Evolutionary conservation across 2,329 filamentous ascomycete species (phyloP).

Genomic region (Simplicillium aogashimaense): DNA sequence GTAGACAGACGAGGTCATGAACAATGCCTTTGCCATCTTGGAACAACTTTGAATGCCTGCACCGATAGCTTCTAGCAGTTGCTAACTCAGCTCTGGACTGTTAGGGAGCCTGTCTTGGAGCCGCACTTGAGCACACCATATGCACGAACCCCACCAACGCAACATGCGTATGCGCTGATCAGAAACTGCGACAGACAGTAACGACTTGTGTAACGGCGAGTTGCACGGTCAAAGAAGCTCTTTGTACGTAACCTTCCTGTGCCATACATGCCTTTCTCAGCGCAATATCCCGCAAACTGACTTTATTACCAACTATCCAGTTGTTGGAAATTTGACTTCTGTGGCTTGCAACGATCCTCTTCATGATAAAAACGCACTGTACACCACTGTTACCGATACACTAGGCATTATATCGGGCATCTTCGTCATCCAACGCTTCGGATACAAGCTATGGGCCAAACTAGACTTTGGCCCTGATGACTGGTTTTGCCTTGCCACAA

Average conservation of each 20-base stretch:
- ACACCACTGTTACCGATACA: not conserved
- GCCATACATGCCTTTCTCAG: not conserved
- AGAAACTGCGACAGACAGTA: slow-evolving; percentile 9
- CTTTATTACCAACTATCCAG: not conserved
- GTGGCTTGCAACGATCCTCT: not conserved
- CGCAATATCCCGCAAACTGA: not conserved
- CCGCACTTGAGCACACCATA: slow-evolving; percentile 7
- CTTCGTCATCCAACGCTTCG: slow-evolving; percentile 32
- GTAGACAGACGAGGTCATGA: too few relatives aligned
- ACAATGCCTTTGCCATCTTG: too few relatives aligned
- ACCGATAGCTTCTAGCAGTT: too few relatives aligned
- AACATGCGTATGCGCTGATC: slow-evolving; percentile 12
- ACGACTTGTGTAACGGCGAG: slow-evolving; percentile 10
- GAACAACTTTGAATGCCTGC: too few relatives aligned
- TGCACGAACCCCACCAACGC: slow-evolving; percentile 12
- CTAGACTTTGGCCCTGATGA: slow-evolving; percentile 5
- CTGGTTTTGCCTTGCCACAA: slow-evolving; percentile 4
- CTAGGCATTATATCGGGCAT: slow-evolving; percentile 23
- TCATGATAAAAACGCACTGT: not conserved
- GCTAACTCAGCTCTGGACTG: too few relatives aligned
- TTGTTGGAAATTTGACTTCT: not conserved
- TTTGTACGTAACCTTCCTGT: slow-evolving; percentile 7
- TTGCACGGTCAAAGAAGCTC: slow-evolving; percentile 10
- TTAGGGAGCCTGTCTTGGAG: slow-evolving; percentile 9
- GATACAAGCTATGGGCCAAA: slow-evolving; percentile 20